Evolutionary conservation across 1,284 basidiomycete genomes (phyloP), one percentile per base, ranked within the genome.

Genomic region (Porogramme epimiltina): DNA sequence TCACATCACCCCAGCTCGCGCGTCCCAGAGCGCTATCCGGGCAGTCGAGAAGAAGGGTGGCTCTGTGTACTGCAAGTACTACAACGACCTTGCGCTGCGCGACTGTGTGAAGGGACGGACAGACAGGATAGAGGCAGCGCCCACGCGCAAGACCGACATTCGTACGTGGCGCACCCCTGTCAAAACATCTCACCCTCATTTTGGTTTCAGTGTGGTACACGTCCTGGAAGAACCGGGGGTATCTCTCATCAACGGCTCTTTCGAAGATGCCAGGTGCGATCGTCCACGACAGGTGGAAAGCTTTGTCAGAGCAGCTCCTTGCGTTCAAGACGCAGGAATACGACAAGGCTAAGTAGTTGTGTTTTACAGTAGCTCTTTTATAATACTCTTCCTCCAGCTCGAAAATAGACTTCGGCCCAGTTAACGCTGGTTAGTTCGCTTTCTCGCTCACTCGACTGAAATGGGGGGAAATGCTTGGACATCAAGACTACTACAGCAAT

Each of bases 31-130:
- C 43, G 95, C 96, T 2, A 94, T 98, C 47, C 70, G 82, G 45
- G 91, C 93, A 0, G 84, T 99, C 50, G 91, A 98, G 66, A 75
- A 74, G 10, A 79, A 78, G 3, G 93, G 95, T 16, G 97, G 96
- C 18, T 82, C 83, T 42, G 85, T 98, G 20, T 84, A 90, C 45
- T 95, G 94, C 73, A 88, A 93, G 63, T 98, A 94, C 70, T 96
- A 98, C 75, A 99, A 98, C 68, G 73, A 81, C 10, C 78, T 96
- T 43, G 87, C 91, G 0, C 76, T 99, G 44, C 80, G 85, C 36
- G 91, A 95, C 63, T 88, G 89, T 58, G 71, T 95, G 47, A 87
- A 89, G 56, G 89, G 84, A 4, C 76, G 81, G 45, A 83, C 79
- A 22, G 85, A 90, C 62, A 79, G 87, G 52, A 72, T 80, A 54